A percentile compares a stretch with the other conserved stretches of the same genome.
Evolutionary conservation across 345 rosid genomes (phyloP).

Genomic region (Rhodomyrtus tomentosa): DNA sequence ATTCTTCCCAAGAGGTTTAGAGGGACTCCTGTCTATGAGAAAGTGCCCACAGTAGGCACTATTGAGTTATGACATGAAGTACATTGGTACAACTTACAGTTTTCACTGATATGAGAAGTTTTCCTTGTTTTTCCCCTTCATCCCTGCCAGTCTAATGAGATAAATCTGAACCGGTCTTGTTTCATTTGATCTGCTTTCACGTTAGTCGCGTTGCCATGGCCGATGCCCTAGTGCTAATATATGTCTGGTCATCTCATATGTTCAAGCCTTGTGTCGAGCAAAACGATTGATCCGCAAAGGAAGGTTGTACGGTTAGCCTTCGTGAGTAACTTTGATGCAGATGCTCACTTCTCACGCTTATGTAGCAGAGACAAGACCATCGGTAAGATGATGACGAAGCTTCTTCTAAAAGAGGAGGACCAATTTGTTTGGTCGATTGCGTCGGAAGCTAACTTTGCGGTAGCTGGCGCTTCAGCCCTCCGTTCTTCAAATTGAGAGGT

Average conservation of each 20-base stretch:
- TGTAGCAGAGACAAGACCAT: neutral
- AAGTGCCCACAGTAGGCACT: slow-evolving; percentile 25
- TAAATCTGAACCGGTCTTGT: neutral
- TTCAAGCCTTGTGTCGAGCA: neutral
- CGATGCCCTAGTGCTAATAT: neutral
- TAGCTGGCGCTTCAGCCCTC: too few species aligned
- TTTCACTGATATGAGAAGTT: neutral
- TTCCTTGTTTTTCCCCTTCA: neutral
- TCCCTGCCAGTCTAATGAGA: neutral
- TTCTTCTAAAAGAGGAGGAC: neutral
- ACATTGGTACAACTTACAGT: neutral
- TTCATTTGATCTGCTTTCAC: neutral
- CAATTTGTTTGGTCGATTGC: neutral
- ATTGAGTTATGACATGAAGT: slow-evolving; percentile 14
- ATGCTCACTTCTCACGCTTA: neutral
- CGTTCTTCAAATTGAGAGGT: too few species aligned
- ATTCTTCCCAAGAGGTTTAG: slow-evolving; percentile 48
- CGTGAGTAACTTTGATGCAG: neutral
- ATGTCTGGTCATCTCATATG: neutral
- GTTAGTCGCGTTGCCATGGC: neutral
- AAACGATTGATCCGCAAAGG: neutral
- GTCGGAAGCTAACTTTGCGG: too few species aligned
- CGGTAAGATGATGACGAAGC: neutral
- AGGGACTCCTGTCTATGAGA: slow-evolving; percentile 40
- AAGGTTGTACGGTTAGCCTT: neutral